phyloP scores from a whole-genome alignment of 108 stramenopile genomes.

The Bacterosira constricta region DNA sequence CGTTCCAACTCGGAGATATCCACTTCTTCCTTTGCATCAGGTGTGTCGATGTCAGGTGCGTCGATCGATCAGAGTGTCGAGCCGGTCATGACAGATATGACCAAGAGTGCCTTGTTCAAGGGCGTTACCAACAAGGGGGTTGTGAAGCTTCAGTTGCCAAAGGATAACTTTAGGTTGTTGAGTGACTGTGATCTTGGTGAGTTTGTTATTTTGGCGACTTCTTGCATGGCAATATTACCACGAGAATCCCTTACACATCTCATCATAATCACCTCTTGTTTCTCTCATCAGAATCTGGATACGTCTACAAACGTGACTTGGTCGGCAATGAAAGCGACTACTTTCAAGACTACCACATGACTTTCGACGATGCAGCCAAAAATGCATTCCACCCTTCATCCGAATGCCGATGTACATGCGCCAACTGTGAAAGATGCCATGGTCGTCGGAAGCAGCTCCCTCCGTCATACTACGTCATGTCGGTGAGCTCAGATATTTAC shows the following conservation, averaged over 20 bases:
- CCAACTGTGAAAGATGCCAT: not conserved
- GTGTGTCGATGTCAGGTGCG: constrained; percentile 16
- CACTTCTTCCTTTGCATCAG: constrained; percentile 14
- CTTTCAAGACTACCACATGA: constrained; percentile 35
- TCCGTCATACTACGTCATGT: constrained; percentile 53
- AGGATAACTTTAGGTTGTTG: constrained; percentile 39
- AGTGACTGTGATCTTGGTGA: constrained; percentile 44
- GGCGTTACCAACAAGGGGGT: constrained; percentile 27
- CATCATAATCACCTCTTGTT: not conserved
- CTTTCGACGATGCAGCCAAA: constrained; percentile 4
- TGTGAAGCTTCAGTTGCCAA: constrained; percentile 40
- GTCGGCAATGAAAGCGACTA: constrained; percentile 40
- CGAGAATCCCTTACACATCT: not conserved
- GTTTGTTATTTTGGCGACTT: not conserved
- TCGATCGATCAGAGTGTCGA: constrained; percentile 48
- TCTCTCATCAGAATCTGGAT: constrained; percentile 17
- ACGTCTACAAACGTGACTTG: constrained; percentile 35
- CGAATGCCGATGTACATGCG: constrained; percentile 16
- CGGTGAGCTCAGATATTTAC: constrained; percentile 72
- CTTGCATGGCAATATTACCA: not conserved
- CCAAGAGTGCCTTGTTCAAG: constrained; percentile 45
- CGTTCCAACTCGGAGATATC: constrained; percentile 35
- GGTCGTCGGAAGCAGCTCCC: constrained; percentile 39
- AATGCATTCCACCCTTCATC: not conserved
- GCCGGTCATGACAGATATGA: constrained; percentile 36